Percentiles rank a stretch among this genome's conserved stretches.
Evolutionary conservation across 2,329 filamentous ascomycete species (phyloP).

Genomic region (Cryphonectria parasitica): DNA sequence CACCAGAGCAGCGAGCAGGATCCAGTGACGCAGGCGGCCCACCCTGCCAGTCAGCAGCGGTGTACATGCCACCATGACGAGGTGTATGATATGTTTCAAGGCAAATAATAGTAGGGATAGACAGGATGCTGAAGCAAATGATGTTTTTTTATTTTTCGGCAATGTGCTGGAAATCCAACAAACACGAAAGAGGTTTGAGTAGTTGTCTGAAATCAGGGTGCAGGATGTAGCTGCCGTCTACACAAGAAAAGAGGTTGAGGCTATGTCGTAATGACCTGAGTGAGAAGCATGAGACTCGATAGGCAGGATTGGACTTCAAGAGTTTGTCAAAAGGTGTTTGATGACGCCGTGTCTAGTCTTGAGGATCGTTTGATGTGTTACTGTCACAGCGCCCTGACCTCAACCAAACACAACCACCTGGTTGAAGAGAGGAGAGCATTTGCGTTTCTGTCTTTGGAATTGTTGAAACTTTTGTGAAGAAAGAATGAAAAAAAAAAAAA

Average conservation of each 20-base stretch:
- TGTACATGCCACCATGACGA: background rate
- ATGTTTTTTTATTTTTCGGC: no score
- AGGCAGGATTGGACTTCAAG: background rate
- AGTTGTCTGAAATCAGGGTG: background rate
- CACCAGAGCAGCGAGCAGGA: background rate
- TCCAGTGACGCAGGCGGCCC: background rate
- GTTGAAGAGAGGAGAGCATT: no score
- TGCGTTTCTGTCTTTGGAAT: no score
- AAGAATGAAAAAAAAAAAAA: no score
- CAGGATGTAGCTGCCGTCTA: background rate
- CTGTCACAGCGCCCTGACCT: background rate
- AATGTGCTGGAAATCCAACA: no score
- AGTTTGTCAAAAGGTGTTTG: no score
- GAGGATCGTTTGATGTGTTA: background rate
- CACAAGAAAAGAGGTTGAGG: background rate
- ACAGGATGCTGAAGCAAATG: no score
- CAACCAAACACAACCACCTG: background rate
- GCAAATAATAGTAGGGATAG: background rate
- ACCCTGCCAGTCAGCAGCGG: background rate
- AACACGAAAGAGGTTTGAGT: background rate
- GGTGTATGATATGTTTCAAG: background rate
- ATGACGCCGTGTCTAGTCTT: no score
- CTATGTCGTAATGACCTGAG: background rate
- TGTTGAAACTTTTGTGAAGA: background rate
- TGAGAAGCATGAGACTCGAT: background rate